phyloP scores from a whole-genome alignment of 495 filamentous ascomycete species.

The Trichoderma reesei region DNA sequence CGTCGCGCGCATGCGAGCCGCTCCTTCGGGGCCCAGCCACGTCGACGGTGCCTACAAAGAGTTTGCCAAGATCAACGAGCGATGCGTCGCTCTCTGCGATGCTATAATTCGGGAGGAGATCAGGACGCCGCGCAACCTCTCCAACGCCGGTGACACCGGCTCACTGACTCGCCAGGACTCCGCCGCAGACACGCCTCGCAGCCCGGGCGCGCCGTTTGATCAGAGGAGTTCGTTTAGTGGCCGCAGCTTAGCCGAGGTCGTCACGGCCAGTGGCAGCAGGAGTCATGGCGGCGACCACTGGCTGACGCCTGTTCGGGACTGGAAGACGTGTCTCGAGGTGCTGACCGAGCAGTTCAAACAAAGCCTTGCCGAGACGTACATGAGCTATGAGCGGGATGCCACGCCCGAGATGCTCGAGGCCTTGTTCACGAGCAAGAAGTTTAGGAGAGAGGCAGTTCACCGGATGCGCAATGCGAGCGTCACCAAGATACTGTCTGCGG shows the following conservation, averaged over 20 bases:
- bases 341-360: conserved; percentile 20
- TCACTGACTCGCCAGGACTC: background rate
- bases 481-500: conserved; percentile 23
- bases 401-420: conserved; percentile 18
- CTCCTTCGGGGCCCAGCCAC: conserved; percentile 17
- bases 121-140: background rate
- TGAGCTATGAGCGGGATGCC: conserved; percentile 23
- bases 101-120: conserved; percentile 15
- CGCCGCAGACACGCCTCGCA: background rate
- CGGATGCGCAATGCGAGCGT: conserved; percentile 26
- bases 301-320: conserved; percentile 23
- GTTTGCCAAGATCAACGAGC: conserved; percentile 21
- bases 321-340: conserved; percentile 21
- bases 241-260: background rate
- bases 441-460: conserved; percentile 19
- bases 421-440: conserved; percentile 19
- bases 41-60: conserved; percentile 24
- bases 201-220: background rate
- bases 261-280: background rate
- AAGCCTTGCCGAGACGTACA: conserved; percentile 22
- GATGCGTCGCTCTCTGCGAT: conserved; percentile 19
- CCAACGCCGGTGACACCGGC: background rate
- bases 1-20: conserved; percentile 18
- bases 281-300: conserved; percentile 10
- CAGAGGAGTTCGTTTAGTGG: conserved; percentile 10